These are phyloP conservation scores for Pythium brassicae DNA, from an alignment of 352 stramenopile genomes.

Conservation along the genomic window DNA sequence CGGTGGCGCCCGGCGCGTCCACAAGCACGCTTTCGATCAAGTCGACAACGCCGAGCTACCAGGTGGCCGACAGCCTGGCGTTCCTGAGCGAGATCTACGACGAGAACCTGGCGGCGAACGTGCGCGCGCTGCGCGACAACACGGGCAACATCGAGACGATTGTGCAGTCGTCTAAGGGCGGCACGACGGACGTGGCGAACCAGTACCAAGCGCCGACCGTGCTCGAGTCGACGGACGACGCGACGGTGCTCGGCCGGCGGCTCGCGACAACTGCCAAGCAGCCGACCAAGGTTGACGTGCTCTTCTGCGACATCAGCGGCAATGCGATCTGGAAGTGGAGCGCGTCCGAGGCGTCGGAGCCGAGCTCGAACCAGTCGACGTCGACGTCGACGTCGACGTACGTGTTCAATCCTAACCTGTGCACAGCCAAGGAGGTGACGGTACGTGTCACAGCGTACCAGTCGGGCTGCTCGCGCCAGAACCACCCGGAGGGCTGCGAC, in stretches of 20 bases:
- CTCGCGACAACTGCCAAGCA: slow-evolving; percentile 10
- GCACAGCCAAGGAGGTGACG: slow-evolving; percentile 23
- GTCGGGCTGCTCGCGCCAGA: slow-evolving; percentile 60
- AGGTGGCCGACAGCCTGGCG: slow-evolving; percentile 27
- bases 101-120: slow-evolving; percentile 31
- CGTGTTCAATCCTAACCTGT: slow-evolving; percentile 19
- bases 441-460: slow-evolving; percentile 65
- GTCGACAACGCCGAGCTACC: slow-evolving; percentile 13
- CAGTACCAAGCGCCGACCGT: slow-evolving; percentile 49
- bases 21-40: slow-evolving; percentile 9
- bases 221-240: slow-evolving; percentile 28
- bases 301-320: slow-evolving; percentile 69
- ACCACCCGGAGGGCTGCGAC: slow-evolving; percentile 56
- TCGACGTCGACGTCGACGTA: slow-evolving; percentile 18
- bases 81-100: slow-evolving; percentile 58
- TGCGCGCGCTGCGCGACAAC: slow-evolving; percentile 47
- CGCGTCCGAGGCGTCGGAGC: slow-evolving; percentile 23
- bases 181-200: slow-evolving; percentile 14
- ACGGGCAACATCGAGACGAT: slow-evolving; percentile 47
- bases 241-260: slow-evolving; percentile 30
- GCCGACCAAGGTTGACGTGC: slow-evolving; percentile 38
- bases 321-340: slow-evolving; percentile 79
- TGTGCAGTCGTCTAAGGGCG: slow-evolving; percentile 43
- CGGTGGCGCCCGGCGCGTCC: slow-evolving; percentile 1
- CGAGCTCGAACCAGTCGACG: slow-evolving; percentile 28